Evolutionary conservation across 192 early-diverging fungal species (phyloP).

Genomic region (Coemansia biformis): DNA sequence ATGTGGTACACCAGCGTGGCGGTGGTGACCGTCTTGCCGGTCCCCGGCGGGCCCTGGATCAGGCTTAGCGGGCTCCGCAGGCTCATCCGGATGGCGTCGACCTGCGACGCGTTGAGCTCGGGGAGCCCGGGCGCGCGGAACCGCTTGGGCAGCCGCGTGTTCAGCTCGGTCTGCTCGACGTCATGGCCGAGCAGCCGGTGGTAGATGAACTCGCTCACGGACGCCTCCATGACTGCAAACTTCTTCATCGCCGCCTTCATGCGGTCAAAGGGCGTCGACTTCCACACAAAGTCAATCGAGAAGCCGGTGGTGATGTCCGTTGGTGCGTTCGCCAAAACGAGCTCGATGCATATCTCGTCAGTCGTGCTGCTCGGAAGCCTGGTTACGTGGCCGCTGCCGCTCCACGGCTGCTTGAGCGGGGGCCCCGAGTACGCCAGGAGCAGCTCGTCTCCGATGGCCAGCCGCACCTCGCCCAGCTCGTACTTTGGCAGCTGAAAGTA

Average conservation of each 20-base stretch:
- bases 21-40: conserved; percentile 97
- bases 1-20: conserved; percentile 98
- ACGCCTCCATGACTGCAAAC: conserved; percentile 93
- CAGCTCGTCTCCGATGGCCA: conserved; percentile 95
- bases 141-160: conserved; percentile 75
- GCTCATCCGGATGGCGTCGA: conserved; percentile 87
- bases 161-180: conserved; percentile 64
- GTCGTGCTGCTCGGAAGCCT: conserved; percentile 91
- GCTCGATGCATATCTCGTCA: conserved; percentile 94
- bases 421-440: conserved; percentile 82
- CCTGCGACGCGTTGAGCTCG: conserved; percentile 95
- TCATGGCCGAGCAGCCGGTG: conserved; percentile 93
- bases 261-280: conserved; percentile 92
- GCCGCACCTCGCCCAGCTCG: conserved; percentile 78
- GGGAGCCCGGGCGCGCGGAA: conserved; percentile 92
- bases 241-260: conserved; percentile 96
- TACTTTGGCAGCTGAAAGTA: conserved; percentile 92
- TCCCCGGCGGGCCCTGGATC: conserved; percentile 95
- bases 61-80: conserved; percentile 88
- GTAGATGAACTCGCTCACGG: conserved; percentile 93
- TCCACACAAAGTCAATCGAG: conserved; percentile 98
- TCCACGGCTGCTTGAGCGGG: conserved; percentile 74
- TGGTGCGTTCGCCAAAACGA: conserved; percentile 66
- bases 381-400: conserved; percentile 84
- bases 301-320: conserved; percentile 68